phyloP scores from a whole-genome alignment of 768 basidiomycete species.

The Amanita muscaria region DNA sequence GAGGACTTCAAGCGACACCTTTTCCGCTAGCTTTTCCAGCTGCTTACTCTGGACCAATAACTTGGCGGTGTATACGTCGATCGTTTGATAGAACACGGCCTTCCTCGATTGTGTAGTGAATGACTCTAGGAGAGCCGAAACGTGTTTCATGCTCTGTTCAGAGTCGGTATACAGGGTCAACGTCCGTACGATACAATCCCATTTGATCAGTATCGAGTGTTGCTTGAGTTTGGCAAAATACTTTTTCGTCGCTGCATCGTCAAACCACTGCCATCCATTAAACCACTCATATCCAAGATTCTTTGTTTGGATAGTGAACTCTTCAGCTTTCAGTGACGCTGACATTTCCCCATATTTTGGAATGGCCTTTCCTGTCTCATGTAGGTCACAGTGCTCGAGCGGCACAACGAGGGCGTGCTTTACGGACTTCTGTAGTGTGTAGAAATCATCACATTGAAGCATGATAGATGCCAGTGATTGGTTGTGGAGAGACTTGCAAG shows the following conservation, averaged over 20 bases:
- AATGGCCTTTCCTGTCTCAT: slow-evolving; percentile 13
- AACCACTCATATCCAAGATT: slow-evolving; percentile 1
- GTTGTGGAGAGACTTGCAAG: too few relatives aligned
- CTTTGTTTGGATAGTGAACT: neutral
- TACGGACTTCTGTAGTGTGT: neutral
- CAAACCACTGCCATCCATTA: neutral
- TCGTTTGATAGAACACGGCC: neutral
- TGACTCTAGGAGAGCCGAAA: neutral
- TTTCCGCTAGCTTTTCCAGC: neutral
- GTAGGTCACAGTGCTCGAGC: slow-evolving; percentile 39
- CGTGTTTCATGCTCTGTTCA: neutral
- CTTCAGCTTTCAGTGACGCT: neutral
- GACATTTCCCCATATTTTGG: neutral
- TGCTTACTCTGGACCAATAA: neutral
- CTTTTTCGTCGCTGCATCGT: neutral
- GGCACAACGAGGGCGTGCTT: slow-evolving; percentile 42
- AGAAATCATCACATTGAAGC: too few relatives aligned
- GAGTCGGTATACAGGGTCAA: neutral
- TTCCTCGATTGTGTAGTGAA: neutral
- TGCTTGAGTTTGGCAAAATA: neutral
- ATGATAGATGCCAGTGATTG: too few relatives aligned
- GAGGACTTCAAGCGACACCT: neutral
- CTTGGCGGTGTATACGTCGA: neutral
- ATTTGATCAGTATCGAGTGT: neutral
- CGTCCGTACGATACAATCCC: neutral